A percentile compares a stretch with the other conserved stretches of the same genome.
These are phyloP conservation scores for Suhomyces tanzawaensis DNA, from an alignment of 805 yeast species.

Conservation along the genomic window DNA sequence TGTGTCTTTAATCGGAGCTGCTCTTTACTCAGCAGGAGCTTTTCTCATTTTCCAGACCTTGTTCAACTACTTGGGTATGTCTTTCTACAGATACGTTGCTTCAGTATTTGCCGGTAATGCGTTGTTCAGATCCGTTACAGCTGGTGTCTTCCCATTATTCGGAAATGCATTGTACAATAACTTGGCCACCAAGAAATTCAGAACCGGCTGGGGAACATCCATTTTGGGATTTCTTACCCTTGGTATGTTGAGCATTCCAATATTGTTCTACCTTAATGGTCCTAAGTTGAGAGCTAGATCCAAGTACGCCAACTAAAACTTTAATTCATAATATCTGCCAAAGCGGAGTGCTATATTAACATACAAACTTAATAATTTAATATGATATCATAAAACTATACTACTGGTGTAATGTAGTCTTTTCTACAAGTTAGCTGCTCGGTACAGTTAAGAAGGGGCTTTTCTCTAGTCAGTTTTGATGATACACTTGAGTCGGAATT, in stretches of 20 bases:
- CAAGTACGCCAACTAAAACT: constrained; percentile 23
- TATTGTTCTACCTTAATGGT: constrained; percentile 43
- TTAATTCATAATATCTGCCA: too few relatives aligned
- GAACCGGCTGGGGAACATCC: constrained; percentile 58
- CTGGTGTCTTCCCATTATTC: constrained; percentile 64
- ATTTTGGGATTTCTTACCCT: constrained; percentile 47
- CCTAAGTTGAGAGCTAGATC: constrained; percentile 46
- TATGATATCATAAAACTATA: too few relatives aligned
- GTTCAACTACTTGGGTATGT: constrained; percentile 47
- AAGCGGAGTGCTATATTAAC: too few relatives aligned
- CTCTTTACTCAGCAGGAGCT: constrained; percentile 21
- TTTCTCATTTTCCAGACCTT: constrained; percentile 47
- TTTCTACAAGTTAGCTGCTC: too few relatives aligned
- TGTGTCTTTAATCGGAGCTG: constrained; percentile 21
- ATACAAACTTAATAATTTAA: too few relatives aligned
- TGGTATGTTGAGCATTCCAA: constrained; percentile 47
- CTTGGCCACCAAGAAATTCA: constrained; percentile 45
- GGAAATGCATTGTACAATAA: constrained; percentile 57
- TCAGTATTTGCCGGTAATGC: constrained; percentile 61
- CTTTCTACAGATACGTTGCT: constrained; percentile 51
- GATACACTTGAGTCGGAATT: too few relatives aligned
- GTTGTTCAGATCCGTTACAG: constrained; percentile 49
- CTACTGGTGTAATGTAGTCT: too few relatives aligned
- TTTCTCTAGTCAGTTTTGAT: too few relatives aligned
- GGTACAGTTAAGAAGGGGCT: too few relatives aligned